phyloP scores from a whole-genome alignment of 176 grass and related monocot species.

The Pontederia paniculata region DNA sequence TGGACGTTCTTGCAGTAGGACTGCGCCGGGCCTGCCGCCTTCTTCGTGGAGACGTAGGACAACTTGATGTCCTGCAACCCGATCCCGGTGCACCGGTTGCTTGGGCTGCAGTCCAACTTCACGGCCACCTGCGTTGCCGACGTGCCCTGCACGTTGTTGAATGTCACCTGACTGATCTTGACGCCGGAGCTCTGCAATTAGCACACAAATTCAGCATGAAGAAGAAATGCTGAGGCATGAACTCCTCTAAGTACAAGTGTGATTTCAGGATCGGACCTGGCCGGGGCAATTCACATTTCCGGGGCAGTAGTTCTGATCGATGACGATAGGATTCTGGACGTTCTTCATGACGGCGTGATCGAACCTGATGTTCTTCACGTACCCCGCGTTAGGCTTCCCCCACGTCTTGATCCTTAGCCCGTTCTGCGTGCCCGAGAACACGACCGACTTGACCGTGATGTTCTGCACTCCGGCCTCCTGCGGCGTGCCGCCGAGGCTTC shows the following conservation, averaged over 20 bases:
- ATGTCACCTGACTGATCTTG: slow-evolving; percentile 42
- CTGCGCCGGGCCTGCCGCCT: slow-evolving; percentile 1
- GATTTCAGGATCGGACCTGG: slow-evolving; percentile 17
- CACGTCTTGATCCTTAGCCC: slow-evolving; percentile 64
- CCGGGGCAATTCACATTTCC: slow-evolving; percentile 26
- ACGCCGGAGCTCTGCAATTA: slow-evolving; percentile 37
- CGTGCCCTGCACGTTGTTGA: slow-evolving; percentile 26
- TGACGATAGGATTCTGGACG: slow-evolving; percentile 44
- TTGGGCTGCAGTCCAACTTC: slow-evolving; percentile 49
- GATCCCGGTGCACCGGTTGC: slow-evolving; percentile 39
- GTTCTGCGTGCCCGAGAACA: slow-evolving; percentile 36
- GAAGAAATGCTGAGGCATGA: neutral
- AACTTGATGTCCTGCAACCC: slow-evolving; percentile 29
- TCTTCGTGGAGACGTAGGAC: slow-evolving; percentile 22
- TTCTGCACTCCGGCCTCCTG: slow-evolving; percentile 32
- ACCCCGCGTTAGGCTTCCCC: slow-evolving; percentile 29
- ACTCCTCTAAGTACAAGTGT: neutral
- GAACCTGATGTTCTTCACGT: slow-evolving; percentile 30
- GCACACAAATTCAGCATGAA: neutral
- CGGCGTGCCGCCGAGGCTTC: slow-evolving; percentile 30
- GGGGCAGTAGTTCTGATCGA: slow-evolving; percentile 77
- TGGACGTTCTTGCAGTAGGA: slow-evolving; percentile 37
- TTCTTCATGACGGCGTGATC: slow-evolving; percentile 21
- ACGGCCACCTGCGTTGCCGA: slow-evolving; percentile 42
- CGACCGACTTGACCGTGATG: slow-evolving; percentile 35